These are phyloP conservation scores for Caloboletus inedulis DNA, from an alignment of 1,284 basidiomycete species.

Conservation along the genomic window DNA sequence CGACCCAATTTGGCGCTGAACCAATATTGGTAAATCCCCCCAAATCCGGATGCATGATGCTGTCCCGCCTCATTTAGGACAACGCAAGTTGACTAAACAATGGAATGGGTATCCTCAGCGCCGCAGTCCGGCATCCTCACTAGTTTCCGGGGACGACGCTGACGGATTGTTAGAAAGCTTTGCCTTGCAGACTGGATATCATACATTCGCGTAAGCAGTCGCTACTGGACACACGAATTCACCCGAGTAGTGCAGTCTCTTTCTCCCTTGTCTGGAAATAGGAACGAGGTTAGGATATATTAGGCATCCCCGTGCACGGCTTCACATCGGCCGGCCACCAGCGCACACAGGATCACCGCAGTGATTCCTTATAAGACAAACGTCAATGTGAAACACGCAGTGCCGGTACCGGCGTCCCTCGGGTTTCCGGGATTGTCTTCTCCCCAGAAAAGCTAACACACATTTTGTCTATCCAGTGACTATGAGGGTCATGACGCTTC, in stretches of 20 bases:
- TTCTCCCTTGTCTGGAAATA: not conserved
- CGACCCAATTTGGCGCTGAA: not conserved
- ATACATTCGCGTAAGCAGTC: not conserved
- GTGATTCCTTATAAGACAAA: slow-evolving; percentile 5
- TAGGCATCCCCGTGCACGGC: too few species aligned
- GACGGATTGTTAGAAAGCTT: not conserved
- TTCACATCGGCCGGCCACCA: not conserved
- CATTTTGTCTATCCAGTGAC: not conserved
- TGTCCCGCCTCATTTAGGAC: not conserved
- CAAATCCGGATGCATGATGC: not conserved
- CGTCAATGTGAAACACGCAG: not conserved
- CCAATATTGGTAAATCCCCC: not conserved
- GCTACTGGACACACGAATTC: too few species aligned
- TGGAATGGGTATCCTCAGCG: not conserved
- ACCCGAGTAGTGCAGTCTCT: not conserved
- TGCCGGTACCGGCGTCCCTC: not conserved
- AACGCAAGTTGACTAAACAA: not conserved
- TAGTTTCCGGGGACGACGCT: not conserved
- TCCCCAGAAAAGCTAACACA: not conserved
- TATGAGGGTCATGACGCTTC: not conserved
- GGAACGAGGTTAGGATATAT: not conserved
- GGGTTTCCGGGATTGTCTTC: slow-evolving; percentile 1
- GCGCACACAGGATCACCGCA: not conserved
- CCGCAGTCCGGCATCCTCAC: not conserved
- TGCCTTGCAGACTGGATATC: not conserved